A percentile compares a stretch with the other conserved stretches of the same genome.
phyloP scores from a whole-genome alignment of 768 basidiomycete genomes.

The Lactarius vividus region DNA sequence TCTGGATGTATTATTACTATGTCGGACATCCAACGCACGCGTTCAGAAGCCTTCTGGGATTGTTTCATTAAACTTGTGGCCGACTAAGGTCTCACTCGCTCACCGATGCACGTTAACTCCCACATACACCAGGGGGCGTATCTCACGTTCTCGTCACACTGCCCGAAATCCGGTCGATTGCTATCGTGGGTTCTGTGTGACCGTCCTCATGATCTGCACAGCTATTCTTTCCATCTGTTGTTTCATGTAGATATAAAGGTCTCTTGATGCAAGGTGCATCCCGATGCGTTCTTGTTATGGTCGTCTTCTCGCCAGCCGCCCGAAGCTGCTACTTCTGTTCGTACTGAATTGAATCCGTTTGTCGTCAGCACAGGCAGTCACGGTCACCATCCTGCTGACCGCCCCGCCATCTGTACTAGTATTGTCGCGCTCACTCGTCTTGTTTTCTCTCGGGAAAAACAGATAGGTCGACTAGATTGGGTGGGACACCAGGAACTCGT shows the following conservation, averaged over 20 bases:
- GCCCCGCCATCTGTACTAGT: constrained; percentile 7
- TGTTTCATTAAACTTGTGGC: not conserved
- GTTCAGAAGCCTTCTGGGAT: not conserved
- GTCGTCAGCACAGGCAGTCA: constrained; percentile 7
- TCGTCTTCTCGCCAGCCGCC: not conserved
- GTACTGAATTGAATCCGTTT: not conserved
- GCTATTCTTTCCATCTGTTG: not conserved
- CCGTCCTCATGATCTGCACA: not conserved
- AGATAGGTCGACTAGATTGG: constrained; percentile 70
- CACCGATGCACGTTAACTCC: not conserved
- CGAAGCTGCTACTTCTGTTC: constrained; percentile 1
- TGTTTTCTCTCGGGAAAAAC: constrained; percentile 70
- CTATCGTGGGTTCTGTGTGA: not conserved
- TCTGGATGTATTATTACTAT: constrained; percentile 22
- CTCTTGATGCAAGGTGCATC: not conserved
- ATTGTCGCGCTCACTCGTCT: constrained; percentile 39
- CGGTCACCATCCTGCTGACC: constrained; percentile 15
- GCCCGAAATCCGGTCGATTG: not conserved
- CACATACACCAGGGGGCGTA: not conserved
- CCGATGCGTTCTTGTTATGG: not conserved
- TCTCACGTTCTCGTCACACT: not conserved
- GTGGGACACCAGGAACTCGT: constrained; percentile 47
- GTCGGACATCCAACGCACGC: constrained; percentile 1
- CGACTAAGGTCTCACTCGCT: not conserved
- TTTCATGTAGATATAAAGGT: not conserved